Evolutionary conservation across 73 alveolate genomes (phyloP).

Genomic region (Tetrahymena thermophila): DNA sequence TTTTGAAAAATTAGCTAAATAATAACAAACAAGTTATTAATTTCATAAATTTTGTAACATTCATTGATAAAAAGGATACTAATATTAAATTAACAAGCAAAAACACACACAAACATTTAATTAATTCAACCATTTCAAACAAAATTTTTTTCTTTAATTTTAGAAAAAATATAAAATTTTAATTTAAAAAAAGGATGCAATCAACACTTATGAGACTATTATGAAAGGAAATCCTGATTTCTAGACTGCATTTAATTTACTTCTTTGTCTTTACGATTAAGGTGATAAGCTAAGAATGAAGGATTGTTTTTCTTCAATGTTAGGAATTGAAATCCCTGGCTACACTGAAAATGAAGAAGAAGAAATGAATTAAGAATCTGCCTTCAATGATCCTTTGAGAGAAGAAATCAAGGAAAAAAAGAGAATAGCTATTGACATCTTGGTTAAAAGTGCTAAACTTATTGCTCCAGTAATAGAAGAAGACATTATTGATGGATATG

Average conservation of each 20-base stretch:
- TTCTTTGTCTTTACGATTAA: slow-evolving; percentile 85
- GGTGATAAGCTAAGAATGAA: slow-evolving; percentile 83
- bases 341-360: slow-evolving; percentile 80
- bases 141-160: background rate
- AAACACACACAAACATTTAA: background rate
- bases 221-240: slow-evolving; percentile 74
- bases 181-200: slow-evolving; percentile 61
- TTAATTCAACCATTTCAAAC: background rate
- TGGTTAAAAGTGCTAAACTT: slow-evolving; percentile 84
- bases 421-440: slow-evolving; percentile 68
- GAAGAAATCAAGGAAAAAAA: slow-evolving; percentile 87
- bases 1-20: slow-evolving; percentile 45
- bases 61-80: background rate
- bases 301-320: slow-evolving; percentile 64
- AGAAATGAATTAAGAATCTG: slow-evolving; percentile 45
- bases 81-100: background rate
- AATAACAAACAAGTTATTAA: slow-evolving; percentile 33
- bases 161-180: background rate
- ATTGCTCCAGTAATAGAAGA: slow-evolving; percentile 93
- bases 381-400: slow-evolving; percentile 79
- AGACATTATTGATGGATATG: slow-evolving; percentile 83
- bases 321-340: slow-evolving; percentile 85
- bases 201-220: slow-evolving; percentile 75
- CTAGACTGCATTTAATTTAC: slow-evolving; percentile 76
- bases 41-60: background rate